Percentiles rank a stretch among this genome's conserved stretches.
phyloP scores from a whole-genome alignment of 2,329 filamentous ascomycete species.

The Sordariomycetes sp. region DNA sequence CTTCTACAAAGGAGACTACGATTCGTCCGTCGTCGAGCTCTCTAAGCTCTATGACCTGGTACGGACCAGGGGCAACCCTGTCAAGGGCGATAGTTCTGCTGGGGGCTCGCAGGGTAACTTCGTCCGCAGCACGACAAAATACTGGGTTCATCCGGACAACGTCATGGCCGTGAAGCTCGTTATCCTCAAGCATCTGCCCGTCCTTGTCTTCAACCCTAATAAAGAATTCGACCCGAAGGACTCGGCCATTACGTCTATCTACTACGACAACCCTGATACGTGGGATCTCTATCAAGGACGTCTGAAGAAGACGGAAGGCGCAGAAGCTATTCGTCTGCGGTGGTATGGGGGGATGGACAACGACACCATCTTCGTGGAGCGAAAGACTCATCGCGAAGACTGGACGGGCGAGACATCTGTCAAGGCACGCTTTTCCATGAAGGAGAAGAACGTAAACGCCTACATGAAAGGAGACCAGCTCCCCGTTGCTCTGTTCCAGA shows the following conservation, averaged over 20 bases:
- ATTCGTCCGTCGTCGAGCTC: constrained; percentile 86
- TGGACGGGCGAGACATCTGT: constrained; percentile 99
- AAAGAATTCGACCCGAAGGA: constrained; percentile 92
- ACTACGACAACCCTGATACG: constrained; percentile 89
- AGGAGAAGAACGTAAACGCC: constrained; percentile 95
- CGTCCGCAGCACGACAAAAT: constrained; percentile 94
- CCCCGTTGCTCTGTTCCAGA: constrained; percentile 86
- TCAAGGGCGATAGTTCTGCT: constrained; percentile 83
- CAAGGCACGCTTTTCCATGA: constrained; percentile 88
- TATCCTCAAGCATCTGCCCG: constrained; percentile 92
- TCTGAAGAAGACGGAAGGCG: constrained; percentile 94
- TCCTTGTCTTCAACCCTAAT: constrained; percentile 92
- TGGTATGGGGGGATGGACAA: constrained; percentile 98
- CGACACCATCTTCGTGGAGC: constrained; percentile 92
- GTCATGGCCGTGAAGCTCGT: constrained; percentile 97
- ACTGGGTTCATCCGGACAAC: constrained; percentile 98
- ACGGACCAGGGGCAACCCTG: constrained; percentile 81
- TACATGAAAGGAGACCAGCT: constrained; percentile 79
- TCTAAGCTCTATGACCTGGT: constrained; percentile 94
- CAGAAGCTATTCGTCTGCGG: constrained; percentile 87
- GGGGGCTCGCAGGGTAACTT: constrained; percentile 93
- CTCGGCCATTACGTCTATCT: constrained; percentile 94
- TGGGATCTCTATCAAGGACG: constrained; percentile 94
- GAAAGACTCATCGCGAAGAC: constrained; percentile 96
- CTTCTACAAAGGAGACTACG: constrained; percentile 98